These are phyloP conservation scores for Magnolia sinica DNA, from an alignment of 164 flowering plant genomes.

Conservation along the genomic window DNA sequence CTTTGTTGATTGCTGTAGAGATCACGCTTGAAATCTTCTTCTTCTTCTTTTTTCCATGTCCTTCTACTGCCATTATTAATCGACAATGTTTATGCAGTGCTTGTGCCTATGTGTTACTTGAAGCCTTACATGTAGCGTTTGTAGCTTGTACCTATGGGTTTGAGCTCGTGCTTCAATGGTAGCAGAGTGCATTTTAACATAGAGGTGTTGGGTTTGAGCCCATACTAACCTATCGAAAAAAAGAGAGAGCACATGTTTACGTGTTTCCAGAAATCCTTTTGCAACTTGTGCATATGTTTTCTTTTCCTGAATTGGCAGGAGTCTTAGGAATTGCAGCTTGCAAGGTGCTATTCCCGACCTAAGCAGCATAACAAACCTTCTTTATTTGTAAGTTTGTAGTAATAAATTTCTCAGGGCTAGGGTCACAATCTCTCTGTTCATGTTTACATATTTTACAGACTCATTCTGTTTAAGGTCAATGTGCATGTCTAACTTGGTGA, in stretches of 20 bases:
- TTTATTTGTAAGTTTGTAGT: conserved; percentile 56
- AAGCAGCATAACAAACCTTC: conserved; percentile 46
- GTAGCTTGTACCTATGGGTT: too few species aligned
- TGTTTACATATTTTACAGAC: neutral
- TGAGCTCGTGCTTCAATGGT: too few species aligned
- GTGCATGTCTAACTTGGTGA: neutral
- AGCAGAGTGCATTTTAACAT: too few species aligned
- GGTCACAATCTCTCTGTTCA: neutral
- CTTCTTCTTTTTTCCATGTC: neutral
- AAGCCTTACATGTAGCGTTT: neutral
- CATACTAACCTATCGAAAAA: too few species aligned
- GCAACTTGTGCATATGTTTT: neutral
- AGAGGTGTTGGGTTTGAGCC: too few species aligned
- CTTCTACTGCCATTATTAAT: neutral
- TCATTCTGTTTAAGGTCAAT: neutral
- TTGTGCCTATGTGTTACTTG: neutral
- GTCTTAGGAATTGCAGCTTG: conserved; percentile 86
- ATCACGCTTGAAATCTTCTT: neutral
- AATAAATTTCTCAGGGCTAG: conserved; percentile 2
- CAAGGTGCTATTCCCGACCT: conserved; percentile 73
- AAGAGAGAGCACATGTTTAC: neutral
- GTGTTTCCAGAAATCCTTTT: neutral
- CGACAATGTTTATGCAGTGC: neutral
- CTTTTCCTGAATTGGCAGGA: conserved; percentile 36
- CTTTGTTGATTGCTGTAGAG: neutral